Base-by-base conservation (phyloP, 1,139 yeast genomes). In the Saccharomycopsis crataegensis region DNA sequence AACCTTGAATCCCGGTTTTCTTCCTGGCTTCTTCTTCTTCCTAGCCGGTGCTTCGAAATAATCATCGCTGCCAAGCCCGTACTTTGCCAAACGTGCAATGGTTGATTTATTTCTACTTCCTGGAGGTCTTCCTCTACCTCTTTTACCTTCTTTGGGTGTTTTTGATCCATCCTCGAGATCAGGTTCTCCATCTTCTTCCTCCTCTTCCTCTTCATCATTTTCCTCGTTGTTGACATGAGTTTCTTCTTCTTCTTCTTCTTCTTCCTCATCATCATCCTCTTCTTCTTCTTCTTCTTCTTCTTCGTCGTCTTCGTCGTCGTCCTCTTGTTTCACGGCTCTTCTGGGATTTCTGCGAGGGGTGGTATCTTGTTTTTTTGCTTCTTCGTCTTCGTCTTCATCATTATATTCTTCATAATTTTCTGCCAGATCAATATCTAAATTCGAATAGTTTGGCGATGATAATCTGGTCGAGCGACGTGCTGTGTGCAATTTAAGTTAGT, bases 81-180 rank as follows among this genome's bases (percentile, higher is more conserved):
- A 16, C 28, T 36, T n/a, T 11, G 40, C n/a, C 11, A 11, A 11
- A 2, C 11, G 40, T 36, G 40, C n/a, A 11, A 11, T 36, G 40
- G n/a, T 51, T 32, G 46, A 33, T 28, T 48, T 52, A 17, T 50
- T 50, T 44, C 46, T 49, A 14, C 51, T 46, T 43, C 52, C 52
- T 6, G 53, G 56, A 14, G 56, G 56, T 28, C 56, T 38, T 7
- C 56, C 56, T 14, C 56, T 38, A 11, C 55, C 52, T 31, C 55
- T 38, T 44, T 45, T 52, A n/a, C 14, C 14, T 2, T 43, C 44
- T 43, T 37, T 12, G 11, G 2, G 28, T 22, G 4, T 22, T 3
- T 22, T 22, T 17, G 45, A 22, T 43, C 14, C 37, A 44, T 6
- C 17, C 11, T 6, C 37, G 14, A 6, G 8, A 7, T 17, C 36